phyloP scores from a whole-genome alignment of 495 filamentous ascomycete species.

The Neurospora sublineolata region DNA sequence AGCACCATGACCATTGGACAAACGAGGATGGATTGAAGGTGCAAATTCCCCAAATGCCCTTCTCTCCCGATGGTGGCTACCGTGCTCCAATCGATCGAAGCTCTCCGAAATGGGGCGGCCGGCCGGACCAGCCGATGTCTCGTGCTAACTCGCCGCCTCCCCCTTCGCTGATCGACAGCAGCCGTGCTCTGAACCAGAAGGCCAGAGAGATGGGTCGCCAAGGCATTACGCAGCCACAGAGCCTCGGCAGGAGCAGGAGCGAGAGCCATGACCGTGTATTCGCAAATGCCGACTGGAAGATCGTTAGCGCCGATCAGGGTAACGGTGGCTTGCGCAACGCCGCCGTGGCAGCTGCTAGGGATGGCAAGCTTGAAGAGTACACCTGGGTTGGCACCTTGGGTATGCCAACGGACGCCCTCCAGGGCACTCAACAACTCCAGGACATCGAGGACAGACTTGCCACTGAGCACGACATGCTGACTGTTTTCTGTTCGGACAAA shows the following conservation, averaged over 20 bases:
- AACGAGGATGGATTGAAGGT: slow-evolving; percentile 39
- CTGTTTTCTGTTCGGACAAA: slow-evolving; percentile 73
- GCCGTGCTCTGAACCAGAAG: slow-evolving; percentile 39
- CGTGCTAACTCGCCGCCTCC: slow-evolving; percentile 55
- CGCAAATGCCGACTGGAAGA: slow-evolving; percentile 61
- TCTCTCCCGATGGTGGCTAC: slow-evolving; percentile 21
- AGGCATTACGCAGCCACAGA: slow-evolving; percentile 36
- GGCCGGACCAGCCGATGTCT: slow-evolving; percentile 62
- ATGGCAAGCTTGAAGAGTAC: slow-evolving; percentile 52
- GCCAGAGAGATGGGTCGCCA: slow-evolving; percentile 36
- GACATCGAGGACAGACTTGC: slow-evolving; percentile 71
- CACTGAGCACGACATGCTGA: slow-evolving; percentile 66
- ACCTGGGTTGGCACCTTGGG: slow-evolving; percentile 86
- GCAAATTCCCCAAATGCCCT: slow-evolving; percentile 24
- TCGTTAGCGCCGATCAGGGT: slow-evolving; percentile 74
- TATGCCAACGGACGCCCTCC: slow-evolving; percentile 77
- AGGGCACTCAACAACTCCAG: slow-evolving; percentile 53
- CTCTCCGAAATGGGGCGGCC: slow-evolving; percentile 60
- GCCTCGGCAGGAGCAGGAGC: slow-evolving; percentile 32
- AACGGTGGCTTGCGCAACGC: slow-evolving; percentile 87
- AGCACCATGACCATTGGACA: slow-evolving; percentile 46
- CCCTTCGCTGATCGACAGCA: slow-evolving; percentile 56
- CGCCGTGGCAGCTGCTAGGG: slow-evolving; percentile 59
- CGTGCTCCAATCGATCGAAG: slow-evolving; percentile 49
- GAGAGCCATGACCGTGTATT: slow-evolving; percentile 53